Evolutionary conservation across 2,329 filamentous ascomycete genomes (phyloP), one percentile per base, ranked within the genome.

Genomic region (Diaporthe destruens): DNA sequence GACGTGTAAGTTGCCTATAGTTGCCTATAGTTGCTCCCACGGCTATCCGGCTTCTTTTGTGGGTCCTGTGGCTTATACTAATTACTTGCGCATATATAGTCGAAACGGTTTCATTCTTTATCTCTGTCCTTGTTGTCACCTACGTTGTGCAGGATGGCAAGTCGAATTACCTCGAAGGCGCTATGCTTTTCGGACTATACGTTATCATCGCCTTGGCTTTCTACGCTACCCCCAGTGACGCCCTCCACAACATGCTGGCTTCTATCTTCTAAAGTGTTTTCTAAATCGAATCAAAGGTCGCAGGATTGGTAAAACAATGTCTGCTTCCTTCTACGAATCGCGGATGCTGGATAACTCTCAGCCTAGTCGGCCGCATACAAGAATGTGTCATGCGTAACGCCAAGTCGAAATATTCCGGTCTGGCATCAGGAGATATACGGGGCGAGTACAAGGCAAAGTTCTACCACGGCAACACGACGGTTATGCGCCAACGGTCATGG

Each of bases 121-220:
- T 95, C 69, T 93, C 91, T 12, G 92, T 93, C 2, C 82, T 95
- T 54, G 92, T 95, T 42, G 92, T 94, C 44, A 93, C 89, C 71
- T 95, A 90, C 81, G 93, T 89, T 3, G 92, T 95, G 55, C 91
- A 94, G 79, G 94, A 96, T 78, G 94, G 94, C 78, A 94, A 93
- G 81, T 94, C 91, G 18, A 96, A 96, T 81, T 96, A 96, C 77
- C 88, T 96, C 29, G 93, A 96, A 81, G 93, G 93, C 56, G 92
- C 92, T 61, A 93, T 96, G 89, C 80, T 87, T 66, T 81, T 86
- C 72, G 84, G 84, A 29, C 82, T 91, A 20, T 91, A 90, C 78
- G 77, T 86, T 61, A 90, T 91, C 76, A 90, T 91, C 74, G 89
- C 89, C 6, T 80, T 90, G 44, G 88, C 89, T 20, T 90, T 90